A percentile compares a stretch with the other conserved stretches of the same genome.
These are phyloP conservation scores for Arthromyces matolae DNA, from an alignment of 768 basidiomycete species.

Conservation along the genomic window DNA sequence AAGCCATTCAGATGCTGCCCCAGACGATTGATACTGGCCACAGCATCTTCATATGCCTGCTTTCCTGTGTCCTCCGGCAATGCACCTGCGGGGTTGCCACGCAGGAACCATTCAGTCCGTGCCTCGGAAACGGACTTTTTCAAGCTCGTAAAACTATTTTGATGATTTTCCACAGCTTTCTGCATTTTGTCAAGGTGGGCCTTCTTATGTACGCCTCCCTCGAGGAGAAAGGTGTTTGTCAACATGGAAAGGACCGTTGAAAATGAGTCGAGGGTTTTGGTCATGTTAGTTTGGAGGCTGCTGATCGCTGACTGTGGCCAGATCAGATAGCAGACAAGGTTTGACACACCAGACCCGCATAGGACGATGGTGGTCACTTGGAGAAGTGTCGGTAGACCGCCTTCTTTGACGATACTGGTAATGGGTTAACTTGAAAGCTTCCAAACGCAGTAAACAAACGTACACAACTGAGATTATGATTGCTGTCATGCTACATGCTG, in stretches of 20 bases:
- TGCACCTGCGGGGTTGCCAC: conserved; percentile 23
- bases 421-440: conserved; percentile 3
- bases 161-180: conserved; percentile 79
- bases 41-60: conserved; percentile 79
- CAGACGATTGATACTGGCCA: conserved; percentile 81
- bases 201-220: conserved; percentile 52
- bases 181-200: conserved; percentile 63
- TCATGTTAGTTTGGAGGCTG: conserved; percentile 82
- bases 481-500: conserved; percentile 81
- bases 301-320: conserved; percentile 86
- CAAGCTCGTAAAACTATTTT: conserved; percentile 84
- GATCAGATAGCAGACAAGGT: conserved; percentile 76
- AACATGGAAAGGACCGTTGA: conserved; percentile 80
- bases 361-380: conserved; percentile 75
- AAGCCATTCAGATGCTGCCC: conserved; percentile 94
- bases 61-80: conserved; percentile 32
- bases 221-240: conserved; percentile 82
- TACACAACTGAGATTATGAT: conserved; percentile 85
- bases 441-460: conserved; percentile 12
- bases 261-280: conserved; percentile 82
- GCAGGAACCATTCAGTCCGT: conserved; percentile 71
- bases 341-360: conserved; percentile 74
- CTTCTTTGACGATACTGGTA: conserved; percentile 80
- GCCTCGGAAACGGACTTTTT: conserved; percentile 87
- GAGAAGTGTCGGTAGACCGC: conserved; percentile 69